These are phyloP conservation scores for Coemansia sp. DNA, from an alignment of 192 early-diverging fungal genomes.

Conservation along the genomic window DNA sequence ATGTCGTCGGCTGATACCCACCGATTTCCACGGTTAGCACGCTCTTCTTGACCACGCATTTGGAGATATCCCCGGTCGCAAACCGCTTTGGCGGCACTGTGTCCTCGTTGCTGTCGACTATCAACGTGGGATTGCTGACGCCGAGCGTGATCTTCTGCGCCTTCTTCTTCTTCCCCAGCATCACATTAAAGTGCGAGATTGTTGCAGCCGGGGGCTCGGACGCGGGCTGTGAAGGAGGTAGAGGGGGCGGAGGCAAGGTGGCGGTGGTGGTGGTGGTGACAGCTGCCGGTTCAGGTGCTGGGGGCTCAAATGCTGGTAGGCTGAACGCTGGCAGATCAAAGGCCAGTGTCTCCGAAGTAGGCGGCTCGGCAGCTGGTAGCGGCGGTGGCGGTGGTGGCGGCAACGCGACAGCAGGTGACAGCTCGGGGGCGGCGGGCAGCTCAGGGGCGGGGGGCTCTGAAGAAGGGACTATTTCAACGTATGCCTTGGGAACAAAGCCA, in stretches of 20 bases:
- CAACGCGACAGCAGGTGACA: not conserved
- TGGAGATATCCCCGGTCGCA: slow-evolving; percentile 55
- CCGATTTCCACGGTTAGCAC: slow-evolving; percentile 61
- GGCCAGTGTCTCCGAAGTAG: too few species aligned
- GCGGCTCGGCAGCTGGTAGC: not conserved
- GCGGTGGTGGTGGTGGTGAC: not conserved
- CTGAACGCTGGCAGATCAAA: too few species aligned
- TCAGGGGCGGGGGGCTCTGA: not conserved
- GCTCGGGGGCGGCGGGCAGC: not conserved
- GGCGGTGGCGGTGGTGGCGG: slow-evolving; percentile 7
- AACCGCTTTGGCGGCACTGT: slow-evolving; percentile 44
- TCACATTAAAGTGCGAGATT: slow-evolving; percentile 40
- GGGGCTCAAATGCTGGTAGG: not conserved
- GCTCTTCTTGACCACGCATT: slow-evolving; percentile 61
- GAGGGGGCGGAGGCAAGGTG: not conserved
- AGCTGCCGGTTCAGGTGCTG: slow-evolving; percentile 2
- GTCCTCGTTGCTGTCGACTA: slow-evolving; percentile 58
- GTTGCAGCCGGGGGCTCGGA: slow-evolving; percentile 8
- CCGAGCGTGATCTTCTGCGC: slow-evolving; percentile 66
- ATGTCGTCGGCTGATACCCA: slow-evolving; percentile 53
- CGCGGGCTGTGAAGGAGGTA: not conserved
- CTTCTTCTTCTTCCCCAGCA: slow-evolving; percentile 70
- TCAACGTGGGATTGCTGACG: slow-evolving; percentile 59
- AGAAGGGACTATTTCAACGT: slow-evolving; percentile 58
- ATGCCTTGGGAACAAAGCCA: slow-evolving; percentile 86